Conservation (phyloP, 2,329 filamentous ascomycete genomes). For the Colletotrichum australisinense region DNA sequence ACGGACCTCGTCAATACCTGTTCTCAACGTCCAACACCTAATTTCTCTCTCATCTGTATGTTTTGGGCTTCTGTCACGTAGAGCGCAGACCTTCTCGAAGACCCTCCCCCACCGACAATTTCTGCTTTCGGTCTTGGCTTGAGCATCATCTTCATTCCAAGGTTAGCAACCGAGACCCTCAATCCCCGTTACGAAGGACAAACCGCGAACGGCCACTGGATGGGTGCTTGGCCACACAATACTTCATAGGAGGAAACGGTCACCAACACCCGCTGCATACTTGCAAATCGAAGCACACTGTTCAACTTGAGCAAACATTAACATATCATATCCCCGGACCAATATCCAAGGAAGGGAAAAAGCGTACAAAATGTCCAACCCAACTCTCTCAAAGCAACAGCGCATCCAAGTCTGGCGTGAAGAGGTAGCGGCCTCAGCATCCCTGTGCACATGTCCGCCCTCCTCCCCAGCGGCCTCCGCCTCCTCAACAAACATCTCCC, state of each 20-base stretch:
- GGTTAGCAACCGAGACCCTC: background rate
- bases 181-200: background rate
- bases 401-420: slow-evolving; percentile 63
- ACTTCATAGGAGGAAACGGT: background rate
- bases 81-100: slow-evolving; percentile 4
- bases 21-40: slow-evolving; percentile 10
- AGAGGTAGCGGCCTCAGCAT: slow-evolving; percentile 55
- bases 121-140: slow-evolving; percentile 9
- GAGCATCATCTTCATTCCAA: slow-evolving; percentile 1
- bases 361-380: slow-evolving; percentile 10
- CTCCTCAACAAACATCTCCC: slow-evolving; percentile 34
- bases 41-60: background rate
- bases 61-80: background rate
- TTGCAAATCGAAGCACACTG: background rate
- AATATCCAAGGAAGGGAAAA: background rate
- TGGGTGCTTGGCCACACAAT: background rate
- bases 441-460: slow-evolving; percentile 47
- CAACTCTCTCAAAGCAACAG: slow-evolving; percentile 22
- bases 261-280: background rate
- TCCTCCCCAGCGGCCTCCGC: slow-evolving; percentile 45
- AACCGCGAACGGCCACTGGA: background rate
- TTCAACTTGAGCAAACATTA: background rate
- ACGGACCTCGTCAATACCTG: background rate
- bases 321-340: background rate
- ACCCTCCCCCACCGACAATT: background rate